Base-by-base conservation (phyloP, 2,329 filamentous ascomycete species). In the Aspergillus sp. region DNA sequence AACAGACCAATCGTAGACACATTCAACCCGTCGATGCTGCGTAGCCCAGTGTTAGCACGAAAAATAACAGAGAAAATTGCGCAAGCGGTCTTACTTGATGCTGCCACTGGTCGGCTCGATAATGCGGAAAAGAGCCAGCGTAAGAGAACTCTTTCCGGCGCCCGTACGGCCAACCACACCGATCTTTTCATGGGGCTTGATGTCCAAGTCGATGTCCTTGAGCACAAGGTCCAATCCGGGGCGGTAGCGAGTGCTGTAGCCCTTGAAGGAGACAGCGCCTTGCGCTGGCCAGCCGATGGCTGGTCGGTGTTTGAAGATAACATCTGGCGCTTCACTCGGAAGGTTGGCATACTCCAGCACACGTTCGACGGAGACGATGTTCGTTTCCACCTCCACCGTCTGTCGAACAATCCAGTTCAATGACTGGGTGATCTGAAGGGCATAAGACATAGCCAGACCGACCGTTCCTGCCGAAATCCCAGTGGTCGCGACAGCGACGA, bases 321-420 rank as follows among this genome's bases (percentile, higher is more conserved):
- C 90, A 71, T 99, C 94, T 6, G 92, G 91, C 47, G 94, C 93
- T 76, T 99, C 94, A 71, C 88, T 94, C 21, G 93, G 92, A 58
- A 99, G 81, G 47, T 84, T 82, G 53, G 93, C 90, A 75, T 99
- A 99, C 73, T 99, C 95, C 46, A 99, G 85, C 45, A 99, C 92
- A 67, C 94, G 88, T 80, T 99, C 94, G 34, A 99, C 94, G 9
- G 93, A 96, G 43, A 99, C 93, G 66, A 99, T 99, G 74, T 99
- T 99, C n/a, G 93, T 97, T 79, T 99, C 95, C n/a, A 99, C 94
- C 73, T 99, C 95, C 31, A 99, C 94, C 0, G 92, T 97, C 75
- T 99, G 94, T 54, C 95, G 86, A 47, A 99, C 94, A 66, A 99
- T 97, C 94, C 94, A 99, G 78, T 97, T 99, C 65, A 99, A 82